Base-by-base conservation (phyloP, 2,329 filamentous ascomycete species). In the Rugonectria rugulosa region DNA sequence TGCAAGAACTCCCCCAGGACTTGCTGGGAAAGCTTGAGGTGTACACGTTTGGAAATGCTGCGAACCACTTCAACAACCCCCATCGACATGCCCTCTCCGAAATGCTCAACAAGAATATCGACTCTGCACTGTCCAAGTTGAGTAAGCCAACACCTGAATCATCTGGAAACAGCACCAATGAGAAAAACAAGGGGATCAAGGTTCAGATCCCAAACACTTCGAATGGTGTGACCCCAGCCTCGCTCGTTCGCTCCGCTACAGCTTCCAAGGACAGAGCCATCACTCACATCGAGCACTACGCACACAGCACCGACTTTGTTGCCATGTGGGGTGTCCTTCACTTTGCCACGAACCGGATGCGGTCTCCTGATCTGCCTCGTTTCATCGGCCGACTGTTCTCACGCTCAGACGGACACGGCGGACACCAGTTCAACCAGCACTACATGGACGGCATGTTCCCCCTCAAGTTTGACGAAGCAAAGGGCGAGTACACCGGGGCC, bases 21-120 rank as follows among this genome's bases (percentile, higher is more conserved):
- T 74, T 88, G 4, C 75, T 92, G 6, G 73, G 78, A 2, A 89
- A 91, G 64, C 79, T 92, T 1, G 90, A 94, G 71, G 83, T 94
- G 3, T 88, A 88, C 71, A 93, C 90, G 0, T 94, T 94, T 69
- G 90, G 89, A 23, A 89, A 85, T 53, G 90, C 89, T 0, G 88
- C 90, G 0, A 91, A 91, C 65, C 89, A 93, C 70, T 93, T 92
- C 77, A 92, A 92, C 71, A 91, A 92, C 60, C 90, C 90, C 0
- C 81, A 85, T 61, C 78, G 81, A 3, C 80, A 82, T 54, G 64
- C 76, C 10, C 65, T 72, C 2, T 80, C 79, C 1, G 81, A 85
- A 58, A 62, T 65, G 6, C 59, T 76, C 2, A 56, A 68, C 2
- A 56, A 76, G 15, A 79, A 75, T 1, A 53, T 69, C n/a, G 68